A percentile compares a stretch with the other conserved stretches of the same genome.
These are phyloP conservation scores for Debaryomyces hansenii DNA, from an alignment of 805 yeast genomes.

Conservation along the genomic window DNA sequence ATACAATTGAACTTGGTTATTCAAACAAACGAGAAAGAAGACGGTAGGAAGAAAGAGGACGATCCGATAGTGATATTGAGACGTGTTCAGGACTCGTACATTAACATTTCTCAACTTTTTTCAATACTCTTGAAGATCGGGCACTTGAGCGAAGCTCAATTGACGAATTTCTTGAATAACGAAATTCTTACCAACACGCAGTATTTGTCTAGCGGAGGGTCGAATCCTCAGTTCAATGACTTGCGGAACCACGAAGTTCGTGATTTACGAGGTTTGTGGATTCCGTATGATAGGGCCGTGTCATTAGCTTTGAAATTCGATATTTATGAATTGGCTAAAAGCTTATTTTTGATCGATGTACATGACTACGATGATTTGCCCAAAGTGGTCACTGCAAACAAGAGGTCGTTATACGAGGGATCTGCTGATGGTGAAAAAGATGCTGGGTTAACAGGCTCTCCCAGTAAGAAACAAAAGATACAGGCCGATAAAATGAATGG, in stretches of 20 bases:
- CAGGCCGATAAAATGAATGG: not conserved
- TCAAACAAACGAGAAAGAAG: slow-evolving; percentile 1
- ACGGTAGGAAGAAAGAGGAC: not conserved
- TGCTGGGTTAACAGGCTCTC: slow-evolving; percentile 25
- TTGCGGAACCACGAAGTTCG: slow-evolving; percentile 25
- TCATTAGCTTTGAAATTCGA: slow-evolving; percentile 38
- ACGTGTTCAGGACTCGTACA: slow-evolving; percentile 42
- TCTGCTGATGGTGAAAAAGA: slow-evolving; percentile 12
- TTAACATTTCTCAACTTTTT: slow-evolving; percentile 39
- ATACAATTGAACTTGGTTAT: slow-evolving; percentile 30
- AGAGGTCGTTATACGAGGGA: slow-evolving; percentile 15
- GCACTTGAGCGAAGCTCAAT: slow-evolving; percentile 23
- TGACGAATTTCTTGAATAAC: slow-evolving; percentile 29
- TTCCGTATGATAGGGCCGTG: slow-evolving; percentile 45
- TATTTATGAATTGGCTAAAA: slow-evolving; percentile 36
- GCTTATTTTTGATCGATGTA: slow-evolving; percentile 42
- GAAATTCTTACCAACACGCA: slow-evolving; percentile 34
- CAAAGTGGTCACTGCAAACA: slow-evolving; percentile 10
- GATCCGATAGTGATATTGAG: slow-evolving; percentile 28
- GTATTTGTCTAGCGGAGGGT: slow-evolving; percentile 21
- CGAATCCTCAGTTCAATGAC: slow-evolving; percentile 25
- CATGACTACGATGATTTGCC: slow-evolving; percentile 44
- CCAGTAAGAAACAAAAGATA: slow-evolving; percentile 30
- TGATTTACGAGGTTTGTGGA: slow-evolving; percentile 38
- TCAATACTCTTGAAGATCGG: slow-evolving; percentile 30